Evolutionary conservation across 2,329 filamentous ascomycete genomes (phyloP).

Genomic region (Zymoseptoria brevis): DNA sequence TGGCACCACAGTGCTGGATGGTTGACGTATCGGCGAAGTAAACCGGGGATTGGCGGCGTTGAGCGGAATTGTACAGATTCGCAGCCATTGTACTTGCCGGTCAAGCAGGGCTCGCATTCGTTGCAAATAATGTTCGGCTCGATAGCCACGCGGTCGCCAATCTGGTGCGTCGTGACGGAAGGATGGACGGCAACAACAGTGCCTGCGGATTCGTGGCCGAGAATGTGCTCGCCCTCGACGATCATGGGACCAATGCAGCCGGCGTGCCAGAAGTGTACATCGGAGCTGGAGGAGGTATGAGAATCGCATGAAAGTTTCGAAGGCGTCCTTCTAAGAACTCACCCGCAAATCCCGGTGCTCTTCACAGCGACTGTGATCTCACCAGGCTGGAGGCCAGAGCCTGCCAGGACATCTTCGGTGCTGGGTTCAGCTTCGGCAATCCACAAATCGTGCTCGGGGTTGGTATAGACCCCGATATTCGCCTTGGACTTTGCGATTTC

Average conservation of each 20-base stretch:
- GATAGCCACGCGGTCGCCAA: constrained; percentile 85
- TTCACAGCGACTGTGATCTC: constrained; percentile 85
- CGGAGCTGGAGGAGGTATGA: constrained; percentile 51
- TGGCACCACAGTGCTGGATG: constrained; percentile 93
- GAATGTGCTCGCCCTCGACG: constrained; percentile 77
- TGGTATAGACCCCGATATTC: constrained; percentile 95
- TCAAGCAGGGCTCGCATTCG: constrained; percentile 82
- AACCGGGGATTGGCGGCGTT: constrained; percentile 79
- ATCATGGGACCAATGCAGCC: constrained; percentile 96
- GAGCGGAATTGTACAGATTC: constrained; percentile 78
- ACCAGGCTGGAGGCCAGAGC: constrained; percentile 63
- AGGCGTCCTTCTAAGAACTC: constrained; percentile 25
- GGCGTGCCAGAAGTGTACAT: constrained; percentile 95
- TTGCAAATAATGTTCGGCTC: constrained; percentile 93
- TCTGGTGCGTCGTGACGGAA: constrained; percentile 67
- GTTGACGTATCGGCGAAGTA: constrained; percentile 87
- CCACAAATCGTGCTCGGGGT: constrained; percentile 87
- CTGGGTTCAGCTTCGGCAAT: constrained; percentile 70
- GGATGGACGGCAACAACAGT: constrained; percentile 71
- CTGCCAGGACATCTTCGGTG: constrained; percentile 62
- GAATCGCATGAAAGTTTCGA: not conserved
- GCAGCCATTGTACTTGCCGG: constrained; percentile 92
- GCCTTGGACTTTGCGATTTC: constrained; percentile 48
- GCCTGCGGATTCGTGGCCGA: constrained; percentile 89
- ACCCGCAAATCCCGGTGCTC: constrained; percentile 95